A percentile compares a stretch with the other conserved stretches of the same genome.
Evolutionary conservation across 1,284 basidiomycete genomes (phyloP).

Genomic region (Cutaneotrichosporon curvatum): DNA sequence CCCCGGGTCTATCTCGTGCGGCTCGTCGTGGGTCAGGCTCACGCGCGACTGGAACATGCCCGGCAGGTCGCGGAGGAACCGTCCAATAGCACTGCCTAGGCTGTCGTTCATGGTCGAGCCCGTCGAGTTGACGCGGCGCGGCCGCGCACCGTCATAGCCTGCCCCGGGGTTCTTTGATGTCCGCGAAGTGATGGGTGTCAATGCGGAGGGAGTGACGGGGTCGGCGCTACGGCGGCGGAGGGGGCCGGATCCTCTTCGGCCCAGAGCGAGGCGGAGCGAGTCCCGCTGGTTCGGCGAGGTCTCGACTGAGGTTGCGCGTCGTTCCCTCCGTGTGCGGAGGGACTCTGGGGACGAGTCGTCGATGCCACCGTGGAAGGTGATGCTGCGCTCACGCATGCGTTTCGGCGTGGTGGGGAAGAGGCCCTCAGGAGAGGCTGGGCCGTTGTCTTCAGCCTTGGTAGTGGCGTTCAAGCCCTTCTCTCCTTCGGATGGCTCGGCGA

Average conservation of each 20-base stretch:
- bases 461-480: no score
- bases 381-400: background rate
- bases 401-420: no score
- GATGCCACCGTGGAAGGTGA: conserved; percentile 1
- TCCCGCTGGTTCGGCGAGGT: background rate
- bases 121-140: no score
- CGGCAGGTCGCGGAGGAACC: conserved; percentile 34
- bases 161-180: no score
- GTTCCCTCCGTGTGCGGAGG: background rate
- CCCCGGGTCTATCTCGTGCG: background rate
- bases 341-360: background rate
- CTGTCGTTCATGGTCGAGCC: background rate
- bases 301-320: background rate
- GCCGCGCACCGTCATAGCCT: no score
- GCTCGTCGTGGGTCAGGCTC: conserved; percentile 9
- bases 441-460: no score
- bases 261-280: background rate
- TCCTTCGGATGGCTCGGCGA: no score
- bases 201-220: no score
- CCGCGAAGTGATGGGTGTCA: no score
- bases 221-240: background rate
- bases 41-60: conserved; percentile 25
- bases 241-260: background rate
- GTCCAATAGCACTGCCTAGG: conserved; percentile 14
- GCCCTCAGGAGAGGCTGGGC: background rate